Conservation (phyloP, 768 basidiomycete species). For the Hygrocybe punicea region DNA sequence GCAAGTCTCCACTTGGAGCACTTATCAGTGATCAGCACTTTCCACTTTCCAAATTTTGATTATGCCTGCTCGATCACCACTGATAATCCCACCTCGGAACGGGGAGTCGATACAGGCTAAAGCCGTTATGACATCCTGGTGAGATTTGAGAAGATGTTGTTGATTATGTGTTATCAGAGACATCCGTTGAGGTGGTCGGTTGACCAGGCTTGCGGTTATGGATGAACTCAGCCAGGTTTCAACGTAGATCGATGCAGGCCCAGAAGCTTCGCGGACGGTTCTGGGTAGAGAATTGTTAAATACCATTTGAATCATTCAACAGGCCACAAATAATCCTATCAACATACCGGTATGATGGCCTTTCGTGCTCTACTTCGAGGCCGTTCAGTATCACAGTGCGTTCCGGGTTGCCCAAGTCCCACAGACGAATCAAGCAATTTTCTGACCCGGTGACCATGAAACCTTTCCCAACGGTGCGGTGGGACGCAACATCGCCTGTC, state of each 20-base stretch:
- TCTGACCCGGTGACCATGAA: slow-evolving; percentile 88
- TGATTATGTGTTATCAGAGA: slow-evolving; percentile 78
- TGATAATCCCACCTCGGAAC: slow-evolving; percentile 89
- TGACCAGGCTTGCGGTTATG: slow-evolving; percentile 47
- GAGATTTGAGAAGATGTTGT: slow-evolving; percentile 77
- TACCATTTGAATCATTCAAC: not conserved
- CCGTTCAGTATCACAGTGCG: slow-evolving; percentile 79
- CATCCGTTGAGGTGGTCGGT: slow-evolving; percentile 70
- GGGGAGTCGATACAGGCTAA: slow-evolving; percentile 87
- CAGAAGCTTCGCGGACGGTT: slow-evolving; percentile 33
- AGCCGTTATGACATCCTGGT: slow-evolving; percentile 87
- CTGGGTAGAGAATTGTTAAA: slow-evolving; percentile 18
- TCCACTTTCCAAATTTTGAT: slow-evolving; percentile 90
- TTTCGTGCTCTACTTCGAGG: slow-evolving; percentile 68
- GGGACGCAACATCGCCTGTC: slow-evolving; percentile 37
- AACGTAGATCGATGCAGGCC: slow-evolving; percentile 51
- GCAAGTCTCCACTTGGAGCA: too few relatives aligned
- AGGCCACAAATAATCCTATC: slow-evolving; percentile 1
- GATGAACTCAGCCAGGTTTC: slow-evolving; percentile 58
- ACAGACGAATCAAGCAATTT: slow-evolving; percentile 81
- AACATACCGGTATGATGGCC: slow-evolving; percentile 72
- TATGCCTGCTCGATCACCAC: slow-evolving; percentile 83
- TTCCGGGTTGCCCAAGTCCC: slow-evolving; percentile 76
- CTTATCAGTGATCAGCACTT: not conserved
- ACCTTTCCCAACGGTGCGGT: slow-evolving; percentile 49